Evolutionary conservation across 2,329 filamentous ascomycete genomes (phyloP), one percentile per base, ranked within the genome.

Genomic region (Ascochyta rabiei): DNA sequence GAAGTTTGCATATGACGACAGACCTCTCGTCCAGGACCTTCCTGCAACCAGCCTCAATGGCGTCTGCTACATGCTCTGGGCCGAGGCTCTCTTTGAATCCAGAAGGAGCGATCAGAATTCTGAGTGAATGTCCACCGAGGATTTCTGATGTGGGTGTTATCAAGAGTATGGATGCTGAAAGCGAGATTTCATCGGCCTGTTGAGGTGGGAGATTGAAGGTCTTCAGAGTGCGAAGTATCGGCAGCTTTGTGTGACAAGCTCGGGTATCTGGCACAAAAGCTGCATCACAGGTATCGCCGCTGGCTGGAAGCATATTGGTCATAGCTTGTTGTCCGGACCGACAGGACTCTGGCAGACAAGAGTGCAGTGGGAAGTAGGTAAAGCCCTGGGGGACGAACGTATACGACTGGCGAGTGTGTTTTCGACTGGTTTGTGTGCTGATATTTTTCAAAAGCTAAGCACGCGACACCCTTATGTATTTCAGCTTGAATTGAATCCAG

Each of bases 61-160:
- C 81, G 51, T 80, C 74, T 0, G 81, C 81, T 1, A 80, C 81
- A n/a, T 73, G 70, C 13, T 77, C 72, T 3, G 81, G 79, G 15
- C 78, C 74, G 3, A 84, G 75, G 43, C 80, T 82, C 23, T 82
- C 81, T 54, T 83, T 84, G 74, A 83, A 83, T 2, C 81, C 81
- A 0, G 81, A 83, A 0, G 82, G 81, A 15, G 79, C 80, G 33
- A 84, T 75, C 43, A 84, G 75, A 21, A 84, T 72, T 30, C 70
- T 57, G 7, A 71, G 55, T 21, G 63, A 60, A 33, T 63, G 61
- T 18, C 56, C 63, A 23, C 49, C 46, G 2, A 68, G 45, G 12
- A 64, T 51, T 30, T 70, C 62, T 30, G 64, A 65, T 2, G 58
- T 63, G 33, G 64, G 67, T 21, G 62, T 67, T 1, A 56, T 48